These are phyloP conservation scores for Tetracentron sinense DNA, from an alignment of 164 flowering plant genomes.

Conservation along the genomic window DNA sequence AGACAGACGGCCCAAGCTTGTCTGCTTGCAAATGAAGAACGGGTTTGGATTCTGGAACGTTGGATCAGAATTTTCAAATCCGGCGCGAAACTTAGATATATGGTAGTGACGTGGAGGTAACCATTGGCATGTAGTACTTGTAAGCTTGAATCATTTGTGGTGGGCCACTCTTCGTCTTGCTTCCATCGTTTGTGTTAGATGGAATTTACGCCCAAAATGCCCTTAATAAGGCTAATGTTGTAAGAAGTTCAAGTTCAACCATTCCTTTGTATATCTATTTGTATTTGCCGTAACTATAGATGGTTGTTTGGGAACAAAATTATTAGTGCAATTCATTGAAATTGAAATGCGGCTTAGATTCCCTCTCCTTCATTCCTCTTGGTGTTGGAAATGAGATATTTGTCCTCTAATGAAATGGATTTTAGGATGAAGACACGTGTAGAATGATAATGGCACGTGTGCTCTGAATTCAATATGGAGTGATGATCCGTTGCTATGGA, in stretches of 20 bases:
- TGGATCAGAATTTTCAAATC: conserved; percentile 27
- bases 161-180: neutral
- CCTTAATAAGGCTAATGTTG: neutral
- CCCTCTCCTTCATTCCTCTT: conserved; percentile 12
- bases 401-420: neutral
- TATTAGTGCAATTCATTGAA: conserved; percentile 2
- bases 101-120: conserved; percentile 15
- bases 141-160: conserved; percentile 20
- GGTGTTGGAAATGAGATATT: neutral
- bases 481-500: too few species aligned
- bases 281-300: neutral
- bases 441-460: conserved; percentile 10
- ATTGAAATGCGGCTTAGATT: conserved; percentile 9
- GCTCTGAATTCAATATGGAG: too few species aligned
- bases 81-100: conserved; percentile 22
- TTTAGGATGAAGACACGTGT: conserved; percentile 6
- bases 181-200: conserved; percentile 33
- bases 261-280: too few species aligned
- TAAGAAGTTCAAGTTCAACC: too few species aligned
- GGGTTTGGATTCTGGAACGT: conserved; percentile 35
- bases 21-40: conserved; percentile 26
- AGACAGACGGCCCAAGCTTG: conserved; percentile 37
- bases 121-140: conserved; percentile 13
- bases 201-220: conserved; percentile 4
- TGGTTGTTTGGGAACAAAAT: conserved; percentile 10